Evolutionary conservation across 805 yeast species (phyloP), one percentile per base, ranked within the genome.

Genomic region (Diddensiella caesifluorescens): DNA sequence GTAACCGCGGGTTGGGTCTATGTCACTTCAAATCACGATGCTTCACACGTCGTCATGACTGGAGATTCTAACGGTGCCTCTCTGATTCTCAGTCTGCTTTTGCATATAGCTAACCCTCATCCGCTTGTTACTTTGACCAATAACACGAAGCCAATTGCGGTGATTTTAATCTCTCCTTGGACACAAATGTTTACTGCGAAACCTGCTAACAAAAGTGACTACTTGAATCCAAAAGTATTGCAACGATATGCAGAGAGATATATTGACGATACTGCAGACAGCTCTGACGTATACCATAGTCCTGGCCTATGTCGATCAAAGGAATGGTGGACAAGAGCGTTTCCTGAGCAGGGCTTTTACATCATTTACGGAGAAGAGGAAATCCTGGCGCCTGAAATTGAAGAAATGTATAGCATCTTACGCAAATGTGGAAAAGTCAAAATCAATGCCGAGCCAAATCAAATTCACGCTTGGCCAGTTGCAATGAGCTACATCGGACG

Each of bases 11-110:
- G 60, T 0, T 72, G 73, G 67, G 48, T 51, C 13, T 54, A 58
- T 35, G 44, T 67, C 4, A 44, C 49, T 0, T 22, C 41, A 4
- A 42, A 28, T 3, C 41, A 51, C 34, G 63, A 63, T 0, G 37
- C 43, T 0, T 55, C 72, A 1, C 59, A 59, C 19, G 35, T 59
- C 2, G 55, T 70, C 3, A 34, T 70, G 3, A 51, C 62, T 37
- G 79, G 79, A 0, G 77, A 74, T 39, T 71, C 77, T 0, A 54
- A 65, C 3, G 79, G 80, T 1, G 77, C 72, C 0, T 69, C 67
- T n/a, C 46, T 70, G 28, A 57, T 61, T 2, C 46, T 71, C 35
- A 51, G 68, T 9, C 50, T 68, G 39, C 41, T 71, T 38, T 56
- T 68, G 15, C 68, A 66, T 47, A 52, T 64, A 22, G 56, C 61